Evolutionary conservation across 2,329 filamentous ascomycete species (phyloP).

Genomic region (Dendryphion nanum): DNA sequence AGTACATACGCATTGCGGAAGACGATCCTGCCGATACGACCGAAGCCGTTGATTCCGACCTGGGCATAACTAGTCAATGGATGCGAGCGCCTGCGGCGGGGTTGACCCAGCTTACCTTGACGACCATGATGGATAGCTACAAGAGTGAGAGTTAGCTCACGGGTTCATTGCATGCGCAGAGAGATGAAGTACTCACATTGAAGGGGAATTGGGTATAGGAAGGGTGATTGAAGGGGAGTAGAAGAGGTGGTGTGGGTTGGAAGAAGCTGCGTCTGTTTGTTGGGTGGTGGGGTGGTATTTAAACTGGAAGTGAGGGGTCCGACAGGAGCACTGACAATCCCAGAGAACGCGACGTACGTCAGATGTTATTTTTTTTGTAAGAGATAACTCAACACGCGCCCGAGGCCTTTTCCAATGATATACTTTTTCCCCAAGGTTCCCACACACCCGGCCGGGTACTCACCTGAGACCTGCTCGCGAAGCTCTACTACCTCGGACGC

Average conservation of each 20-base stretch:
- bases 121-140: conserved; percentile 45
- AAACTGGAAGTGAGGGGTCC: conserved; percentile 4
- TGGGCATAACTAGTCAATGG: conserved; percentile 41
- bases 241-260: conserved; percentile 2
- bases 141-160: too few relatives aligned
- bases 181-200: too few relatives aligned
- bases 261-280: conserved; percentile 13
- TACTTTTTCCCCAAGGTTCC: conserved; percentile 17
- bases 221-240: conserved; percentile 11
- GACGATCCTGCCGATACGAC: conserved; percentile 98
- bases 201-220: conserved; percentile 17
- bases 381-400: conserved; percentile 27
- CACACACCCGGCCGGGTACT: conserved; percentile 34
- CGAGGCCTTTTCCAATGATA: conserved; percentile 25
- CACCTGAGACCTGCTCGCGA: conserved; percentile 9
- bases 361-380: conserved; percentile 28
- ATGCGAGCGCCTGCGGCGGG: conserved; percentile 18
- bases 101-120: conserved; percentile 42
- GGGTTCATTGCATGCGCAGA: too few relatives aligned
- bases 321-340: conserved; percentile 1
- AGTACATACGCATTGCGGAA: conserved; percentile 86
- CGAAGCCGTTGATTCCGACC: conserved; percentile 99
- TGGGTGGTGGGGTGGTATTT: conserved; percentile 27
- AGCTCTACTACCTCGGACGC: conserved; percentile 25
- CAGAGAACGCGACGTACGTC: conserved; percentile 16